Evolutionary conservation across 2,329 filamentous ascomycete genomes (phyloP), one percentile per base, ranked within the genome.

Genomic region (Trichophyton rubrum): DNA sequence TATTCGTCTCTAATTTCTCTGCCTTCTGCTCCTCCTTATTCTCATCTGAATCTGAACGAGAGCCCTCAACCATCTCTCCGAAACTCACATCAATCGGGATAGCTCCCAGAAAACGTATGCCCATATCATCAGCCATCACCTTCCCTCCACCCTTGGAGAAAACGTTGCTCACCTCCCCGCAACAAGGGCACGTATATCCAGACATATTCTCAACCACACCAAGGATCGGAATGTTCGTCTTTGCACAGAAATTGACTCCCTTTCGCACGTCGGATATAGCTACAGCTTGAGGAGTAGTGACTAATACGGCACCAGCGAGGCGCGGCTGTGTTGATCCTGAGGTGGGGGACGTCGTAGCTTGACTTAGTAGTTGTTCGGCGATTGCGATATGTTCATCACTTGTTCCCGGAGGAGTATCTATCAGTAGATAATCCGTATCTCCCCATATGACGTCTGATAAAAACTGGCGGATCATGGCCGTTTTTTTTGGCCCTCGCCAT

Each of bases 401-500:
- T 1, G 93, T 99, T 2, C 93, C 93, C 0, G 93, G 93, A 11
- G 93, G 93, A 2, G 93, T 99, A 73, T 99, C 93, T 69, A 99
- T 89, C 62, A 99, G 82, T 0, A 99, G 80, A 70, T 89, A 97
- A 72, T 97, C 92, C n/a, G 89, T 83, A 24, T 86, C 82, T 0
- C 79, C 82, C 93, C 93, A 97, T 33, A 89, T 80, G 3, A 96
- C 91, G 69, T 96, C 91, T 0, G 88, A 87, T 30, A 99, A 79
- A 71, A 99, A 99, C 73, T 99, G 93, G 45, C 91, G 85, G 62
- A 99, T 90, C 93, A 99, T 99, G 58, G 93, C 93, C 3, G 93
- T 99, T 78, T 99, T 99, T 76, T 99, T 99, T 1, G 93, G 93
- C 0, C 93, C 93, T 59, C 93, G 84, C 93, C 93, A 99, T 43